Base-by-base conservation (phyloP, 176 grass and related monocot species). In the Pharus latifolius region DNA sequence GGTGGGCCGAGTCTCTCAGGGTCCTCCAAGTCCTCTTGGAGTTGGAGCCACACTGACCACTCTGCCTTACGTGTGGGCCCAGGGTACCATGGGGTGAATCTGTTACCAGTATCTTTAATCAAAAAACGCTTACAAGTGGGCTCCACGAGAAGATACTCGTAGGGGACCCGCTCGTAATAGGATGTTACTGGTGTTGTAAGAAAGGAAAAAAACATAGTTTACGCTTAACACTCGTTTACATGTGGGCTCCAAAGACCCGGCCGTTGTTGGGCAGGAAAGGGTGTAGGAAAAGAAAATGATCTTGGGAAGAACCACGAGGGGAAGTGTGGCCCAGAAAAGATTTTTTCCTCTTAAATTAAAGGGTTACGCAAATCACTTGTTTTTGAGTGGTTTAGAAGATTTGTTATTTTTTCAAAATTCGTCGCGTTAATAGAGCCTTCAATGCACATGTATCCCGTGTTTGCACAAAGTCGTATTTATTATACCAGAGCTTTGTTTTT, bases 61-160 rank as follows among this genome's bases (percentile, higher is more conserved):
- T 32, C 48, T 27, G 61, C 52, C 23, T 0, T 6, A 18, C 5
- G 3, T 15, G 16, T n/a, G n/a, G n/a, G n/a, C n/a, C n/a, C n/a
- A n/a, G n/a, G n/a, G n/a, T n/a, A n/a, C n/a, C n/a, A n/a, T n/a
- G n/a, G n/a, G n/a, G n/a, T n/a, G n/a, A n/a, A n/a, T n/a, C n/a
- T n/a, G n/a, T n/a, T n/a, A n/a, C n/a, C n/a, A n/a, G n/a, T n/a
- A n/a, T n/a, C n/a, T n/a, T n/a, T n/a, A n/a, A n/a, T n/a, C n/a
- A n/a, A n/a, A n/a, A n/a, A n/a, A n/a, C n/a, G 5, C 67, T 65
- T 33, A 20, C 81, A 11, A 6, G 67, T 84, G 81, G 50, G 67
- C 9, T 11, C 48, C 17, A 1, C 0, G 0, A 0, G 10, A 0
- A 1, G 14, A 2, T 6, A n/a, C 1, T 1, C 1, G 3, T 29